Percentiles rank a stretch among this genome's conserved stretches.
Evolutionary conservation across 2,329 filamentous ascomycete species (phyloP).

Genomic region (Tolypocladium ophioglossoides): DNA sequence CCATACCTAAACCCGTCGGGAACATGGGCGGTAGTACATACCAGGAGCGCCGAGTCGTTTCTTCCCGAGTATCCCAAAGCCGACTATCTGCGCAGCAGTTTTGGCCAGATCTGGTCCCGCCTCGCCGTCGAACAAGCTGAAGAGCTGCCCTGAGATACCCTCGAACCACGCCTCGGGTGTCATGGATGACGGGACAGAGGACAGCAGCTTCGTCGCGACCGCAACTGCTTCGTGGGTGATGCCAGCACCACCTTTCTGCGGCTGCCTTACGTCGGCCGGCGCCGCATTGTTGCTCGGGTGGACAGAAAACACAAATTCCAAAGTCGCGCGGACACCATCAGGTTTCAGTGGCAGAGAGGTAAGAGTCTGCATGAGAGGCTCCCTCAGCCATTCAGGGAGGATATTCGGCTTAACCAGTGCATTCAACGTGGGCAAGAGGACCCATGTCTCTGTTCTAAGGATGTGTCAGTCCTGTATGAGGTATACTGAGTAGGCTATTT

Average conservation of each 20-base stretch:
- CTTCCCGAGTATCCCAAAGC: slow-evolving; percentile 54
- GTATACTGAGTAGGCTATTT: slow-evolving; percentile 9
- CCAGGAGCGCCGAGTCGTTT: slow-evolving; percentile 54
- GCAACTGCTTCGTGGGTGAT: slow-evolving; percentile 60
- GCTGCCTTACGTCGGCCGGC: slow-evolving; percentile 26
- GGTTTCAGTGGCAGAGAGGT: slow-evolving; percentile 49
- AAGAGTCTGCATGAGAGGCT: slow-evolving; percentile 44
- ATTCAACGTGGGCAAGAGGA: slow-evolving; percentile 51
- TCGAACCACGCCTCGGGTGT: slow-evolving; percentile 48
- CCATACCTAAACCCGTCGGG: background rate
- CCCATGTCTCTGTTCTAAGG: slow-evolving; percentile 30
- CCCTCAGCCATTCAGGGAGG: slow-evolving; percentile 49
- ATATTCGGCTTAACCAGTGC: slow-evolving; percentile 50
- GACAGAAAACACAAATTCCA: slow-evolving; percentile 62
- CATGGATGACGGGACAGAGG: slow-evolving; percentile 45
- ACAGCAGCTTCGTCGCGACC: slow-evolving; percentile 51
- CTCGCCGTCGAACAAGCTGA: slow-evolving; percentile 48
- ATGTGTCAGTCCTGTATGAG: slow-evolving; percentile 2
- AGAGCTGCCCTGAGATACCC: slow-evolving; percentile 49
- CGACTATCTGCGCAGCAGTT: slow-evolving; percentile 26
- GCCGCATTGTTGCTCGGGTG: slow-evolving; percentile 43
- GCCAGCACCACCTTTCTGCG: slow-evolving; percentile 47
- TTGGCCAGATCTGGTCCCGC: slow-evolving; percentile 23
- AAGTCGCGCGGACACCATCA: slow-evolving; percentile 54
- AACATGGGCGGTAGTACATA: slow-evolving; percentile 5